These are phyloP conservation scores for Aspergillus nidulans DNA, from an alignment of 495 filamentous ascomycete genomes.

Conservation along the genomic window DNA sequence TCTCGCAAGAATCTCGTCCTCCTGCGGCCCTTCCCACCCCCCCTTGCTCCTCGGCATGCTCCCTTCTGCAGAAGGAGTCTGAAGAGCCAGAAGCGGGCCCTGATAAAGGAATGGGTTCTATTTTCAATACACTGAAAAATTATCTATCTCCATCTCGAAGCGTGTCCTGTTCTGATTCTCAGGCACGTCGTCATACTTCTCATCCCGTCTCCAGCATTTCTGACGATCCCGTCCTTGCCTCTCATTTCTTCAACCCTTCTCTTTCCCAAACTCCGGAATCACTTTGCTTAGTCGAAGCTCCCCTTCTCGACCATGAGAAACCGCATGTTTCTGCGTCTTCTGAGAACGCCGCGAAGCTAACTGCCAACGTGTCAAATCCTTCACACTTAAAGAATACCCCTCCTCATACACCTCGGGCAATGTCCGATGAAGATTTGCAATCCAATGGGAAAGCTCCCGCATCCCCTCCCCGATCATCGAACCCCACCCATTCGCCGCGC, in stretches of 20 bases:
- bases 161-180: conserved; percentile 27
- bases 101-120: conserved; percentile 34
- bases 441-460: conserved; percentile 33
- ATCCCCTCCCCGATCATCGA: conserved; percentile 25
- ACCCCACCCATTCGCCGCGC: conserved; percentile 20
- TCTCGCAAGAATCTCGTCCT: conserved; percentile 21
- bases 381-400: conserved; percentile 78
- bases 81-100: conserved; percentile 36
- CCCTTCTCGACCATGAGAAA: conserved; percentile 49
- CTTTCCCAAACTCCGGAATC: conserved; percentile 51
- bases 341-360: conserved; percentile 83
- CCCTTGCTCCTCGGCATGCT: conserved; percentile 37
- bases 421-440: conserved; percentile 59
- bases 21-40: conserved; percentile 38
- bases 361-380: conserved; percentile 60
- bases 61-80: conserved; percentile 40
- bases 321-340: conserved; percentile 49
- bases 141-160: conserved; percentile 34
- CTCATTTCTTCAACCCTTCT: conserved; percentile 72
- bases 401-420: conserved; percentile 78
- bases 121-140: conserved; percentile 40
- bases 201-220: conserved; percentile 63
- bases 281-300: conserved; percentile 51
- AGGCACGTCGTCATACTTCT: conserved; percentile 49
- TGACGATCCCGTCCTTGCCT: conserved; percentile 63